These are phyloP conservation scores for Colletotrichum sansevieriae DNA, from an alignment of 2,329 filamentous ascomycete species.

Conservation along the genomic window DNA sequence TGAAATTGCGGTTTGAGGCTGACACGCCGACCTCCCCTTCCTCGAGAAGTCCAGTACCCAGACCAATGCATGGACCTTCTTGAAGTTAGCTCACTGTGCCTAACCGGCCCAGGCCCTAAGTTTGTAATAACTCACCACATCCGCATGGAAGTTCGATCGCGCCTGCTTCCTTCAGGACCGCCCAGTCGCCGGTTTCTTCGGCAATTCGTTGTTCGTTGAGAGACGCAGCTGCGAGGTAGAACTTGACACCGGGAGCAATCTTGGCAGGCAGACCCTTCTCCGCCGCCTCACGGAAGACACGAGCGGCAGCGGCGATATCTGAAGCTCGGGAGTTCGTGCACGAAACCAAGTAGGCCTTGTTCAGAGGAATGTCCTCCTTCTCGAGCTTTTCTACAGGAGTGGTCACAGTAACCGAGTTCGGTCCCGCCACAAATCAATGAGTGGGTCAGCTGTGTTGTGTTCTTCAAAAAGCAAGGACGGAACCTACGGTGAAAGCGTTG, in stretches of 20 bases:
- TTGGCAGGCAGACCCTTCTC: conserved; percentile 74
- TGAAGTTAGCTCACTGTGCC: too few relatives aligned
- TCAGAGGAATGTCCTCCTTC: conserved; percentile 78
- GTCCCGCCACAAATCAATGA: conserved; percentile 61
- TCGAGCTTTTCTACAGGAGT: conserved; percentile 83
- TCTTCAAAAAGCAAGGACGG: too few relatives aligned
- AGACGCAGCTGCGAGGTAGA: conserved; percentile 93
- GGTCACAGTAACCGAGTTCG: conserved; percentile 90
- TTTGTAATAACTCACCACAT: too few relatives aligned
- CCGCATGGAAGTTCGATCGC: too few relatives aligned
- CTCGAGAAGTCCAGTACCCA: conserved; percentile 80
- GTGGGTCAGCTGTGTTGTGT: too few relatives aligned
- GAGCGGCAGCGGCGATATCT: conserved; percentile 84
- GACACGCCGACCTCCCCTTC: conserved; percentile 92
- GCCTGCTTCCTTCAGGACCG: conserved; percentile 64
- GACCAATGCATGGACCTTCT: conserved; percentile 83
- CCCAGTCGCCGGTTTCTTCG: conserved; percentile 88
- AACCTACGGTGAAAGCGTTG: conserved; percentile 74
- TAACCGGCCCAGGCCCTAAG: too few relatives aligned
- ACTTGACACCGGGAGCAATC: conserved; percentile 80
- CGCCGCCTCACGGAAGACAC: conserved; percentile 85
- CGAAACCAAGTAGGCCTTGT: conserved; percentile 89
- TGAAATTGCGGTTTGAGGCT: neutral
- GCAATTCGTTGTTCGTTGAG: conserved; percentile 80
- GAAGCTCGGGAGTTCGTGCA: conserved; percentile 90